A percentile compares a stretch with the other conserved stretches of the same genome.
Evolutionary conservation across 108 stramenopile genomes (phyloP).

Genomic region (Discostella stelligeroides): DNA sequence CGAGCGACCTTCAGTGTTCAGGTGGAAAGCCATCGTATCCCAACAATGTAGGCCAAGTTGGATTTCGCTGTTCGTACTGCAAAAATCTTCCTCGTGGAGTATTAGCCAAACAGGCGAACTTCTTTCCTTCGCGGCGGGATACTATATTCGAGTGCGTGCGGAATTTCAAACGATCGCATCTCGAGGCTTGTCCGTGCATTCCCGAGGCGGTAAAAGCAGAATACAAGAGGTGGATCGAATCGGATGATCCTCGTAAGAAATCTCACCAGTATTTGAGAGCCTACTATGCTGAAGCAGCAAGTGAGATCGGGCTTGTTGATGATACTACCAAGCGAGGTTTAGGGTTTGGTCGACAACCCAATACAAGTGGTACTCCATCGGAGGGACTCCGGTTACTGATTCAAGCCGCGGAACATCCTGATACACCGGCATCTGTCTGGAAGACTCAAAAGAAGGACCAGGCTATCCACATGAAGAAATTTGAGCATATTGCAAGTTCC

Average conservation of each 20-base stretch:
- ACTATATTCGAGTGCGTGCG: slow-evolving; percentile 16
- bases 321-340: slow-evolving; percentile 2
- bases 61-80: slow-evolving; percentile 11
- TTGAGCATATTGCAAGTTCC: not conserved
- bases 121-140: slow-evolving; percentile 12
- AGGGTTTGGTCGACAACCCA: not conserved
- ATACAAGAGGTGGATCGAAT: not conserved
- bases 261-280: slow-evolving; percentile 7
- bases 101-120: slow-evolving; percentile 2
- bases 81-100: not conserved
- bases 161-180: slow-evolving; percentile 8
- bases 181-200: slow-evolving; percentile 6
- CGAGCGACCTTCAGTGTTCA: not conserved
- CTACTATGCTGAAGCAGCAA: slow-evolving; percentile 14
- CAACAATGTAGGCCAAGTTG: slow-evolving; percentile 11
- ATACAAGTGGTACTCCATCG: not conserved
- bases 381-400: not conserved
- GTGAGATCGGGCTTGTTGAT: slow-evolving; percentile 13
- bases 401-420: not conserved
- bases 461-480: slow-evolving; percentile 8
- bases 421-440: not conserved
- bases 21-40: slow-evolving; percentile 2
- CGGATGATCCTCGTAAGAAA: not conserved
- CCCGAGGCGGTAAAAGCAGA: not conserved
- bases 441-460: not conserved